These are phyloP conservation scores for Aspergillus jensenii DNA, from an alignment of 2,329 filamentous ascomycete species.

Conservation along the genomic window DNA sequence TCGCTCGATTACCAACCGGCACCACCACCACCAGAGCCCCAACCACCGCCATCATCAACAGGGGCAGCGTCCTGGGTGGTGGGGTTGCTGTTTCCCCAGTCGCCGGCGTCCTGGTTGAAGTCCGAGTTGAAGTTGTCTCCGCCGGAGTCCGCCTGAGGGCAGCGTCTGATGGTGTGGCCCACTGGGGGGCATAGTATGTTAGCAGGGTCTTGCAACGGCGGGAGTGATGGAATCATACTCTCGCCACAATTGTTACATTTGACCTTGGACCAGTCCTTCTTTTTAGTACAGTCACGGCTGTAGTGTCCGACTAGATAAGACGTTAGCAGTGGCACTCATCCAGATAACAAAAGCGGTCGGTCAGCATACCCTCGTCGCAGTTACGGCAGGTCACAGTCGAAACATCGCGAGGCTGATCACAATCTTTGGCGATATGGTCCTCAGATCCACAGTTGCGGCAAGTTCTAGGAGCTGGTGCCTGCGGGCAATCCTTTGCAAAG, in stretches of 20 bases:
- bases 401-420: conserved; percentile 42
- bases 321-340: not conserved
- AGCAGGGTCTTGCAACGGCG: not conserved
- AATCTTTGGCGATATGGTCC: conserved; percentile 45
- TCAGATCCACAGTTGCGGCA: conserved; percentile 50
- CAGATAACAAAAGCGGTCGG: no score
- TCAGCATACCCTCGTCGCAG: conserved; percentile 41
- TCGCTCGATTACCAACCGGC: not conserved
- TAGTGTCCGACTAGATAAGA: conserved; percentile 39
- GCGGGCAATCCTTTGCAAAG: conserved; percentile 48
- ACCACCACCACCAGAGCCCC: not conserved
- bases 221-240: conserved; percentile 31
- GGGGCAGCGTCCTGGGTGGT: conserved; percentile 2
- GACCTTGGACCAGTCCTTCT: conserved; percentile 45
- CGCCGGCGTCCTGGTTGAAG: not conserved
- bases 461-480: conserved; percentile 32
- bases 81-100: conserved; percentile 6
- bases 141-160: conserved; percentile 29
- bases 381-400: conserved; percentile 46
- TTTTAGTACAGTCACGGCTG: conserved; percentile 44
- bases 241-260: conserved; percentile 47
- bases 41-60: not conserved
- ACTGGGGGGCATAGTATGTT: conserved; percentile 27
- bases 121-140: conserved; percentile 11
- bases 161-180: conserved; percentile 45